Evolutionary conservation across 192 early-diverging fungal species (phyloP).

Genomic region (Oehlia diaphana): DNA sequence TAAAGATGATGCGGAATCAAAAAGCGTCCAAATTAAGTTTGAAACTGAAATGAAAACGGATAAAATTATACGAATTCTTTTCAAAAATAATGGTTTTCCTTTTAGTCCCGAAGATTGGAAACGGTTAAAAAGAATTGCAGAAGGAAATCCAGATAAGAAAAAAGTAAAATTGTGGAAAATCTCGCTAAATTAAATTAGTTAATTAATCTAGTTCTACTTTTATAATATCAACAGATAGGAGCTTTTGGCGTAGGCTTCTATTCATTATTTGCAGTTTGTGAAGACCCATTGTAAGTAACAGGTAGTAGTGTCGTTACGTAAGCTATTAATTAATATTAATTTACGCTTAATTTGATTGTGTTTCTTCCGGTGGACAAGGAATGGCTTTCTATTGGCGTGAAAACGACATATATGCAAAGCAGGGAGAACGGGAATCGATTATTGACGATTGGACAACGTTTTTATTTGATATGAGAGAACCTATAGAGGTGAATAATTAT

Average conservation of each 20-base stretch:
- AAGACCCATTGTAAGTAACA: slow-evolving; percentile 71
- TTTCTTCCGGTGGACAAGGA: slow-evolving; percentile 70
- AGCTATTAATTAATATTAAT: not conserved
- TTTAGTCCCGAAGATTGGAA: too few relatives aligned
- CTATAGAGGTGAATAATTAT: slow-evolving; percentile 45
- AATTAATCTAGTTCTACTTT: too few relatives aligned
- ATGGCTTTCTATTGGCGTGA: slow-evolving; percentile 90
- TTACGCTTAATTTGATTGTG: slow-evolving; percentile 36
- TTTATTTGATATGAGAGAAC: slow-evolving; percentile 71
- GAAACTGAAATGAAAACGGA: too few relatives aligned
- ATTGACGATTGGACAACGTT: slow-evolving; percentile 82
- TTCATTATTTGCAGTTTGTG: slow-evolving; percentile 84
- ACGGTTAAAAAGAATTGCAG: too few relatives aligned
- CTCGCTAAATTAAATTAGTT: too few relatives aligned
- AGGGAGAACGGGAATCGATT: slow-evolving; percentile 51
- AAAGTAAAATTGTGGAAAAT: too few relatives aligned
- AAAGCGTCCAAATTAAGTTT: too few relatives aligned
- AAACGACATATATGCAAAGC: slow-evolving; percentile 82
- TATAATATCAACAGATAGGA: slow-evolving; percentile 53
- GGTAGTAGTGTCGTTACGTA: not conserved
- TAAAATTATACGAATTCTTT: too few relatives aligned
- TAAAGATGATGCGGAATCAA: too few relatives aligned
- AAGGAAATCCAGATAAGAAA: too few relatives aligned
- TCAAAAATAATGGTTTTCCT: too few relatives aligned
- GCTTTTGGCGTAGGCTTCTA: slow-evolving; percentile 86